Evolutionary conservation across 1,284 basidiomycete species (phyloP), one percentile per base, ranked within the genome.

Genomic region (Stygiomarasmius scandens): DNA sequence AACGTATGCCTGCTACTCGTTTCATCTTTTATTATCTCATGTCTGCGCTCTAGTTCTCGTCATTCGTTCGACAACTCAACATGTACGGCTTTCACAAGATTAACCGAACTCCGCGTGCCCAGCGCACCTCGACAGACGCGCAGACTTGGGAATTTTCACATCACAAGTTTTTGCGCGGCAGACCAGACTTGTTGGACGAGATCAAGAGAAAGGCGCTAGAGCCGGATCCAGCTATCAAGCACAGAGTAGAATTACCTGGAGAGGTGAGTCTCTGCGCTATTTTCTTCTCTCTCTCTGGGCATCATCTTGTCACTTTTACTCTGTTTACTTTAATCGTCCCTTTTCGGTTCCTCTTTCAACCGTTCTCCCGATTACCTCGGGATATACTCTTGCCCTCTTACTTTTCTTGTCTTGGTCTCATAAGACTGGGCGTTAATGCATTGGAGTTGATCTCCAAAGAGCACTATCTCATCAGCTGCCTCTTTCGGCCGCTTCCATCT

Each of bases 71-170:
- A 54, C 93, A 95, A 69, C 81, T 95, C 54, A 95, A 95, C 75
- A 95, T 95, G 92, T 93, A 92, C 64, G 90, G 89, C 52, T 90
- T 90, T 71, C 89, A 91, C 74, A 92, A 92, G 74, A 90, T 90
- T 72, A 92, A 92, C 70, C 80, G 89, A 71, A 52, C 55, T 20
- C 92, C 92, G 20, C 87, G 92, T 54, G 89, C 91, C 1, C 90
- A 93, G 69, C 82, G 89, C 61, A 89, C 89, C 1, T 88, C 89
- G 16, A 82, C 85, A 22, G 88, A 92, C 66, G 84, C 87, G 41
- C 92, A 93, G 73, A 89, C 87, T 12, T 94, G 92, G 92, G 92
- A 95, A 70, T 95, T 95, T 70, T 90, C 88, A 2, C 93, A 94
- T 71, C 87, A 87, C 73, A 93, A 93, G 69, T 95, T 95, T 73